Conservation (phyloP, 2,329 filamentous ascomycete species). For the Bipolaris sorokiniana region DNA sequence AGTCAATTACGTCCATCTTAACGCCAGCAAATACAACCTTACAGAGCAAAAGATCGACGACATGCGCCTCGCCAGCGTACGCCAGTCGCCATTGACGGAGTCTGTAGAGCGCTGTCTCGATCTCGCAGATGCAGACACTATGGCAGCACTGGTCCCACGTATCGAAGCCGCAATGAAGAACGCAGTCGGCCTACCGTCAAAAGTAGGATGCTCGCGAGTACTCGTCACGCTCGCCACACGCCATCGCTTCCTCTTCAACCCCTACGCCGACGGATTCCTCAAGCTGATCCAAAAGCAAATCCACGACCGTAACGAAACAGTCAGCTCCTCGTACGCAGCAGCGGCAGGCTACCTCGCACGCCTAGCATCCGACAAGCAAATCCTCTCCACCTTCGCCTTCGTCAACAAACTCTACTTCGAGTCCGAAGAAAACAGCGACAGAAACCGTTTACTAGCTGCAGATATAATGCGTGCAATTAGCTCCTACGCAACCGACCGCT, state of each 20-base stretch:
- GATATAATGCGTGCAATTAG: conserved; percentile 84
- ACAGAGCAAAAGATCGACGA: conserved; percentile 91
- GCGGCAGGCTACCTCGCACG: conserved; percentile 84
- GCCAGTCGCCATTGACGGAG: conserved; percentile 87
- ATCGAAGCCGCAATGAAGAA: conserved; percentile 82
- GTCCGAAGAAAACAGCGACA: conserved; percentile 77
- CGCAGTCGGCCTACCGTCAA: conserved; percentile 89
- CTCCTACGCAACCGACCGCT: conserved; percentile 87
- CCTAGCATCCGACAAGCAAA: conserved; percentile 63
- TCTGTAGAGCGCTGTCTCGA: conserved; percentile 90
- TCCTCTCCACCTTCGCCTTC: conserved; percentile 61
- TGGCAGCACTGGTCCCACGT: conserved; percentile 72
- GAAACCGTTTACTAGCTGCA: conserved; percentile 74
- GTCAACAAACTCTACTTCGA: conserved; percentile 77
- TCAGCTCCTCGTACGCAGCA: conserved; percentile 85
- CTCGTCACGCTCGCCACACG: conserved; percentile 84
- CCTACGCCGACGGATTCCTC: conserved; percentile 77
- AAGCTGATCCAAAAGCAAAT: conserved; percentile 79
- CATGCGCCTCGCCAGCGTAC: conserved; percentile 79
- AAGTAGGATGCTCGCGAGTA: conserved; percentile 87
- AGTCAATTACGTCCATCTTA: conserved; percentile 91
- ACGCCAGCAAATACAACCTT: conserved; percentile 81
- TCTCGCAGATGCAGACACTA: conserved; percentile 77
- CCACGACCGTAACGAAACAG: conserved; percentile 91
- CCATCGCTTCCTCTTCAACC: conserved; percentile 74